Evolutionary conservation across 2,329 filamentous ascomycete species (phyloP), one percentile per base, ranked within the genome.

Genomic region (Colletotrichum sp.): DNA sequence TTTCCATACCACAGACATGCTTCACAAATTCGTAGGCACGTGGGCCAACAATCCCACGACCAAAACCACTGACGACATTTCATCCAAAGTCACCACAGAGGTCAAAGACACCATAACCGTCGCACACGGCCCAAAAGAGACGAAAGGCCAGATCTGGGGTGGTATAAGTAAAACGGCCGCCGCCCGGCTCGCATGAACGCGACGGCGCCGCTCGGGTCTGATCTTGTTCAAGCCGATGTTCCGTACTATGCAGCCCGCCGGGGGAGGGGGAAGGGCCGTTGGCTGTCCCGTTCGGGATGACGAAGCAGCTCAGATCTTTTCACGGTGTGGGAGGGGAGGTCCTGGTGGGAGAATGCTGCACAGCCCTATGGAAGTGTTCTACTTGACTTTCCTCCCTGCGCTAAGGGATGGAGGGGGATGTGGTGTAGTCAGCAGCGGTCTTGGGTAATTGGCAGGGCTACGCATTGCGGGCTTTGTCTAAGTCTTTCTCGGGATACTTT

Each of bases 1-100:
- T 22, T 13, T 0, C 0, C 0, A 22, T 6, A 0, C 10, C 44
- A 22, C 5, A 22, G n/a, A 7, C 3, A 22, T 13, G 8, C 44
- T 13, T 22, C 10, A 22, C 2, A 0, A 52, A n/a, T 22, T 22
- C 6, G 1, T 22, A 52, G 10, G 44, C 44, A 22, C 44, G 44
- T 52, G 44, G 44, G 6, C 10, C 1, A 0, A 8, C 44, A 22
- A 48, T 1, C 4, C 18, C 10, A 7, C 44, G 44, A 48, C 1
- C n/a, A 48, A 48, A 48, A 48, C 44, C 44, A 52, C 44, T 52
- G 10, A 22, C 44, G n/a, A 52, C 44, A 52, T 22, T 24, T 52
- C 44, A 8, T 52, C 44, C 44, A 22, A 52, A 52, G 44, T 8
- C 44, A 52, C 3, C 10, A 22, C 10, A 52, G 44, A 52, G 10